Evolutionary conservation across 2,329 filamentous ascomycete species (phyloP).

Genomic region (Botryotinia narcissicola): DNA sequence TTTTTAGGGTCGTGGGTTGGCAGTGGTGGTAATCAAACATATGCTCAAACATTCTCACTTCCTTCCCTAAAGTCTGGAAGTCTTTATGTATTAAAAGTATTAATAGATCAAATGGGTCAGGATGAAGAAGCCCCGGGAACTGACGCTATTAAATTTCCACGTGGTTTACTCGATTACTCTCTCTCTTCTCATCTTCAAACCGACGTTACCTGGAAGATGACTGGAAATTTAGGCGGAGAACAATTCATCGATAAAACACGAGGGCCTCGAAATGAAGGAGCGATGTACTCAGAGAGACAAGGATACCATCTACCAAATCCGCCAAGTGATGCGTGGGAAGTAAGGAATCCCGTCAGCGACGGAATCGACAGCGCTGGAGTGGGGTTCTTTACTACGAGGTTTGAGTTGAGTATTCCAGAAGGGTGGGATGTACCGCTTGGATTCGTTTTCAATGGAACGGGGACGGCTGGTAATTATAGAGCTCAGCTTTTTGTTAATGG

Average conservation of each 20-base stretch:
- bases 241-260: constrained; percentile 57
- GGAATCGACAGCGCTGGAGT: constrained; percentile 52
- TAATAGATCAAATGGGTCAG: constrained; percentile 70
- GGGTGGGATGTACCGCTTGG: constrained; percentile 60
- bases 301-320: constrained; percentile 59
- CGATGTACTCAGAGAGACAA: constrained; percentile 59
- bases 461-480: constrained; percentile 49
- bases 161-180: constrained; percentile 60
- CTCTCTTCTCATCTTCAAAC: constrained; percentile 48
- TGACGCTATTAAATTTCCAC: constrained; percentile 60
- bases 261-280: constrained; percentile 66
- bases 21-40: constrained; percentile 49
- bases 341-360: constrained; percentile 41
- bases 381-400: constrained; percentile 55
- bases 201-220: constrained; percentile 61
- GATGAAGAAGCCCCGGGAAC: constrained; percentile 60
- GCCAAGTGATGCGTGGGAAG: constrained; percentile 45
- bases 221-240: constrained; percentile 66
- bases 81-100: constrained; percentile 60
- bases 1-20: constrained; percentile 58
- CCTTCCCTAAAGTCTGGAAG: constrained; percentile 58
- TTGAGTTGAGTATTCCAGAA: constrained; percentile 54
- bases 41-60: constrained; percentile 60
- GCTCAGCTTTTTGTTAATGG: constrained; percentile 71
- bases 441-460: constrained; percentile 54